Percentiles rank a stretch among this genome's conserved stretches.
phyloP scores from a whole-genome alignment of 371 early-diverging fungal genomes.

The Parasitella parasitica region DNA sequence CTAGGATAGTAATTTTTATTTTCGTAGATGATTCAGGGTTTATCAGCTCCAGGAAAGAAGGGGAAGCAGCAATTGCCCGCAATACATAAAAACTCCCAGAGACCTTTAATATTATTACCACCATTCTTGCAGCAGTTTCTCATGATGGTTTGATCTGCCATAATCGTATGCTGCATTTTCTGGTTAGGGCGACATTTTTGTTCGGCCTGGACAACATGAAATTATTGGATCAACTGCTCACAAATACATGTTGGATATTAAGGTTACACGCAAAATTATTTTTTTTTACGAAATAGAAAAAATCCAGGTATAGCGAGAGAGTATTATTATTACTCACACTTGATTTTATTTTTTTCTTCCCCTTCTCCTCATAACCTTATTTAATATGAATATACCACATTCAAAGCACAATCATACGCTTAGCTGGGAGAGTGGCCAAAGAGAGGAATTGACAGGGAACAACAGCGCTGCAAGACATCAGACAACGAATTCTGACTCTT shows the following conservation, averaged over 20 bases:
- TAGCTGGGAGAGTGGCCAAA: constrained; percentile 10
- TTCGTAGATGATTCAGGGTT: too few relatives aligned
- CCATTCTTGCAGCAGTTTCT: too few relatives aligned
- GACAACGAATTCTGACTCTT: constrained; percentile 24
- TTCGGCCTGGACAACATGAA: too few relatives aligned
- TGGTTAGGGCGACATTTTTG: too few relatives aligned
- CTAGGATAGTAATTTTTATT: too few relatives aligned
- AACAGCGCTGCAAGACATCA: not conserved
- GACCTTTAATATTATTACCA: too few relatives aligned
- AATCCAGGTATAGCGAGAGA: not conserved
- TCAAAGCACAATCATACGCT: constrained; percentile 14
- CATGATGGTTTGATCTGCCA: too few relatives aligned
- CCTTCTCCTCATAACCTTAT: not conserved
- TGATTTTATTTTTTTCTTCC: constrained; percentile 3
- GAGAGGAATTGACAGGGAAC: not conserved
- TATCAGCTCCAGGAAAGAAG: too few relatives aligned
- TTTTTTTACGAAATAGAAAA: not conserved
- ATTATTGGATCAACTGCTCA: too few relatives aligned
- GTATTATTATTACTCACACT: not conserved
- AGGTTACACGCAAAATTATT: not conserved
- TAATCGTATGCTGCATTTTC: too few relatives aligned
- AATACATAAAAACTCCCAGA: too few relatives aligned
- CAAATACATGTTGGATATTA: not conserved
- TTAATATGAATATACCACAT: constrained; percentile 16
- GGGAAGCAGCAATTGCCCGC: too few relatives aligned